Evolutionary conservation across 768 basidiomycete genomes (phyloP).

Genomic region (Phlebiopsis flavidoalba): DNA sequence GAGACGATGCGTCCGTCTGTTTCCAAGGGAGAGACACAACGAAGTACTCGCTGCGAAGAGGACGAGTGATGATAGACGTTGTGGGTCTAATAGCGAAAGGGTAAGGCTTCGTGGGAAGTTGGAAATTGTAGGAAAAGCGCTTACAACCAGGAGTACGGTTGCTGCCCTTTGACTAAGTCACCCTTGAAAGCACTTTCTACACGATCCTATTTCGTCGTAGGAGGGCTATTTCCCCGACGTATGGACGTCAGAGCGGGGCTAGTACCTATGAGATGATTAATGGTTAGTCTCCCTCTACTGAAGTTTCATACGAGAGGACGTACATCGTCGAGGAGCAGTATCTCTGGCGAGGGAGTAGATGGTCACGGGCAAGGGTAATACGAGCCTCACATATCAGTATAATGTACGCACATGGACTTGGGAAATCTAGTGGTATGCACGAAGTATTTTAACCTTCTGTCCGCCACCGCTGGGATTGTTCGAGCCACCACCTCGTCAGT

Average conservation of each 20-base stretch:
- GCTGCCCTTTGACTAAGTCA: conserved; percentile 37
- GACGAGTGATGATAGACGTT: conserved; percentile 47
- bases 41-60: conserved; percentile 51
- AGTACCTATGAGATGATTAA: conserved; percentile 26
- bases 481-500: not conserved
- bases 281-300: not conserved
- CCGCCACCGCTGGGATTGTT: conserved; percentile 31
- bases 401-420: not conserved
- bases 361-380: conserved; percentile 35
- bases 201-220: conserved; percentile 43
- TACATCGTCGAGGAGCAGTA: conserved; percentile 37
- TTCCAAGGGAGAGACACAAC: conserved; percentile 53
- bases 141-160: conserved; percentile 43
- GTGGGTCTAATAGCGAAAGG: conserved; percentile 34
- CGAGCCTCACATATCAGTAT: conserved; percentile 24
- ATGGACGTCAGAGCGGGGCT: conserved; percentile 42
- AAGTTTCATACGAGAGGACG: not conserved
- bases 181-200: conserved; percentile 40
- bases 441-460: conserved; percentile 30
- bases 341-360: conserved; percentile 32
- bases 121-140: conserved; percentile 11
- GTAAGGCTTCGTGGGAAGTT: not conserved
- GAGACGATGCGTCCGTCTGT: conserved; percentile 46
- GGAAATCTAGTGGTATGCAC: not conserved
- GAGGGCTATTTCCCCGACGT: too few species aligned